Evolutionary conservation across 2,329 filamentous ascomycete species (phyloP).

Genomic region (Peltaster fructicola): DNA sequence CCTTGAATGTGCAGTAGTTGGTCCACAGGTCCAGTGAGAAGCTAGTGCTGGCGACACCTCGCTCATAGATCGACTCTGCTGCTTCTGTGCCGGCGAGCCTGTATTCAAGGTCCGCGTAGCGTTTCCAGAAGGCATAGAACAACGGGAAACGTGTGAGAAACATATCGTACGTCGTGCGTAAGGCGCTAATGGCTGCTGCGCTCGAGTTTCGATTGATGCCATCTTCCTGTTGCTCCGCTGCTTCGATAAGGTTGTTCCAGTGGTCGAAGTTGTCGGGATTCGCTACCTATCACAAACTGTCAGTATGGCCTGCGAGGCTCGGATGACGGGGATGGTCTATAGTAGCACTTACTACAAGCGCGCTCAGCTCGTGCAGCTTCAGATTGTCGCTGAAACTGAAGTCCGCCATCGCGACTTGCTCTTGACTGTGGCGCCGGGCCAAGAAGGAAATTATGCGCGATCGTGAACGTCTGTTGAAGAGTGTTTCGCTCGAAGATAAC

Average conservation of each 20-base stretch:
- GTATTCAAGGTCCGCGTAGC: conserved; percentile 95
- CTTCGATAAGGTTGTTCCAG: conserved; percentile 83
- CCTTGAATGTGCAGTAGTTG: conserved; percentile 94
- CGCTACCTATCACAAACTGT: conserved; percentile 27
- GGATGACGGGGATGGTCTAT: background rate
- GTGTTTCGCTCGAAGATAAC: too few relatives aligned
- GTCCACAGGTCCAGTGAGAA: conserved; percentile 95
- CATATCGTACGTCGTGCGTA: conserved; percentile 75
- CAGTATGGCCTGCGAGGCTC: background rate
- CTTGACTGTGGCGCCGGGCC: too few relatives aligned
- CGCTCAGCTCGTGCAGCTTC: conserved; percentile 16
- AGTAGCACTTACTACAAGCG: background rate
- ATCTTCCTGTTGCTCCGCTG: conserved; percentile 71
- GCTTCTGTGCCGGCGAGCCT: conserved; percentile 92
- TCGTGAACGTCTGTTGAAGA: too few relatives aligned
- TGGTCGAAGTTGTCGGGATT: conserved; percentile 83
- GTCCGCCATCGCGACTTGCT: conserved; percentile 13
- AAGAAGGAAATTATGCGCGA: too few relatives aligned
- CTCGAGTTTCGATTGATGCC: conserved; percentile 94
- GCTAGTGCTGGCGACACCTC: conserved; percentile 80
- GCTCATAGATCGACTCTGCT: conserved; percentile 94
- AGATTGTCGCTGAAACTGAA: conserved; percentile 16
- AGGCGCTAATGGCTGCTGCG: conserved; percentile 74
- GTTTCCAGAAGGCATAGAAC: conserved; percentile 98
- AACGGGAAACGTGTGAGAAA: conserved; percentile 91